Evolutionary conservation across 1,284 basidiomycete species (phyloP), one percentile per base, ranked within the genome.

Genomic region (Baeospora myosura): DNA sequence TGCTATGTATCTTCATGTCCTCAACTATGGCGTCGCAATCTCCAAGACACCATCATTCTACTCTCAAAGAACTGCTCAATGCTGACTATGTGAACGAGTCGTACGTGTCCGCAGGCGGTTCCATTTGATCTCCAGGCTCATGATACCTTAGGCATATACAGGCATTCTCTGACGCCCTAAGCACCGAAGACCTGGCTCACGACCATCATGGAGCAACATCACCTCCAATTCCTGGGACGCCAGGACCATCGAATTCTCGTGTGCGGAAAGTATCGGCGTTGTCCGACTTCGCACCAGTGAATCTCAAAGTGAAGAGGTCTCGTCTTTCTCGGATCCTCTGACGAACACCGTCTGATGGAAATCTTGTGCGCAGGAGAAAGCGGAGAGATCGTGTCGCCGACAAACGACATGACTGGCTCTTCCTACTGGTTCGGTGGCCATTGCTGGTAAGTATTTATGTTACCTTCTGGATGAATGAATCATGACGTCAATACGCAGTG

Each of bases 231-330:
- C 56, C 63, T 25, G 45, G 41, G 5, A 60, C 60, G n/a, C 54
- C 59, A 0, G 49, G 56, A 23, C 52, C 57, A 16, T 60, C 58
- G 41, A 59, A 59, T 42, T 58, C 63, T 14, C 68, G 68, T 22
- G 66, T 75, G 25, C 63, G 83, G 55, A 92, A 90, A 64, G 79
- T 96, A 11, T 83, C 88, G 40, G 91, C 92, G 0, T 67, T 94
- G 33, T 90, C 86, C 7, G 93, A 96, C 61, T 97, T 95, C 58
- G 93, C 93, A 1, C 93, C 93, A 0, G 80, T 97, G 14, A 88
- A 94, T 58, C 63, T 89, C 50, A 81, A 73, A 54, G 81, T 95
- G 22, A 78, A 74, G 58, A 77, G 68, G 85, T 83, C 49, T 41
- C 58, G 60, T 39, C 18, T 20, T n/a, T n/a, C n/a, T n/a, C n/a